These are phyloP conservation scores for Nyssa sinensis DNA, from an alignment of 148 eudicot species.

Conservation along the genomic window DNA sequence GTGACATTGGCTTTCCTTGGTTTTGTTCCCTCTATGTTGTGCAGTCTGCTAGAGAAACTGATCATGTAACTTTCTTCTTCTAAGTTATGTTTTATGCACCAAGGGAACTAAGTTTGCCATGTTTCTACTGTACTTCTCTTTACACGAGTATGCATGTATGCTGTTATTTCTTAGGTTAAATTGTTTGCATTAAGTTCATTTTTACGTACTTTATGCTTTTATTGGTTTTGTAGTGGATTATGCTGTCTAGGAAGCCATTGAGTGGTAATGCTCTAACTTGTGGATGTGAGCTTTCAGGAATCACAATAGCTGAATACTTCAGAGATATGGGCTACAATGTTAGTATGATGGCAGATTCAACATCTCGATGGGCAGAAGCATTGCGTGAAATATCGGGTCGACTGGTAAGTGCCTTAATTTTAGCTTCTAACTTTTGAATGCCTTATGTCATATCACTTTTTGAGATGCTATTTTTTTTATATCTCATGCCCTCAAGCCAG, in stretches of 20 bases:
- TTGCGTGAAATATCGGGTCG: conserved; percentile 99
- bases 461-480: background rate
- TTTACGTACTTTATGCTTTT: background rate
- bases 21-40: background rate
- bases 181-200: background rate
- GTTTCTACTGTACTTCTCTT: background rate
- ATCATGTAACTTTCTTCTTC: no score
- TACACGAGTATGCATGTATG: background rate
- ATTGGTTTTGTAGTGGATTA: background rate
- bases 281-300: conserved; percentile 46
- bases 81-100: background rate
- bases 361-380: conserved; percentile 99
- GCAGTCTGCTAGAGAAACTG: conserved; percentile 2
- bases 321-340: conserved; percentile 99
- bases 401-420: conserved; percentile 49
- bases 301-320: conserved; percentile 95
- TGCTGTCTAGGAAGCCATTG: background rate
- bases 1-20: background rate
- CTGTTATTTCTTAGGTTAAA: background rate
- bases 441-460: background rate
- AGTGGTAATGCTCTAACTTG: conserved; percentile 3
- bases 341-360: conserved; percentile 99
- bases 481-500: background rate
- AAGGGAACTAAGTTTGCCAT: background rate
- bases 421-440: no score